A percentile compares a stretch with the other conserved stretches of the same genome.
phyloP scores from a whole-genome alignment of 371 early-diverging fungal genomes.

The Conidiobolus incongruus region DNA sequence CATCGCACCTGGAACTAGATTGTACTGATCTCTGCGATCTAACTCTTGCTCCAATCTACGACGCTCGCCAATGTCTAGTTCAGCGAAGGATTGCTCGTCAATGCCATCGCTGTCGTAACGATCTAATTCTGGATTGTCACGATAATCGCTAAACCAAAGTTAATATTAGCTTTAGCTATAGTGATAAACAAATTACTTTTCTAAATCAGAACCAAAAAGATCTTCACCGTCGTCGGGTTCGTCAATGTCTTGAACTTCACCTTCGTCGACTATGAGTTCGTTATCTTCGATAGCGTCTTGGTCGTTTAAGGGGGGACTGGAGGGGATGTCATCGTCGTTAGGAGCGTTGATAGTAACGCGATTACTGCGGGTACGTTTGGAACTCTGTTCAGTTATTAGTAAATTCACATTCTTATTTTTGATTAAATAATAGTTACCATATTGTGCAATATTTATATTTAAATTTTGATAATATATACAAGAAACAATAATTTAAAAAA shows the following conservation, averaged over 20 bases:
- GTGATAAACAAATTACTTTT: conserved; percentile 17
- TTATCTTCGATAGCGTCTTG: no score
- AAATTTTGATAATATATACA: no score
- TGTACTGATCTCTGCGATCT: conserved; percentile 44
- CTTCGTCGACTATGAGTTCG: no score
- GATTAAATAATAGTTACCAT: no score
- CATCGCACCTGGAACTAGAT: conserved; percentile 2
- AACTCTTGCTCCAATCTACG: conserved; percentile 54
- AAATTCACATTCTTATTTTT: no score
- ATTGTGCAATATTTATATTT: no score
- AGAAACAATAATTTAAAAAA: no score
- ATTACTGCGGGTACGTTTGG: no score
- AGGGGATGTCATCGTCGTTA: no score
- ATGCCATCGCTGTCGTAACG: conserved; percentile 49
- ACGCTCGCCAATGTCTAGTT: conserved; percentile 43
- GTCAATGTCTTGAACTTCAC: conserved; percentile 13
- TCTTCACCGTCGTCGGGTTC: conserved; percentile 66
- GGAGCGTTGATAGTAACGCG: no score
- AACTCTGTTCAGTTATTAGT: no score
- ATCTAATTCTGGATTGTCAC: conserved; percentile 44
- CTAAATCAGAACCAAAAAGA: conserved; percentile 59
- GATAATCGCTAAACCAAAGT: conserved; percentile 39
- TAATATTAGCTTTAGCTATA: conserved; percentile 11
- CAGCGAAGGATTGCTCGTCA: conserved; percentile 51
- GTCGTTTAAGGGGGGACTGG: no score